Conservation (phyloP, 257 asterid genomes). For the Fraxinus pennsylvanica region DNA sequence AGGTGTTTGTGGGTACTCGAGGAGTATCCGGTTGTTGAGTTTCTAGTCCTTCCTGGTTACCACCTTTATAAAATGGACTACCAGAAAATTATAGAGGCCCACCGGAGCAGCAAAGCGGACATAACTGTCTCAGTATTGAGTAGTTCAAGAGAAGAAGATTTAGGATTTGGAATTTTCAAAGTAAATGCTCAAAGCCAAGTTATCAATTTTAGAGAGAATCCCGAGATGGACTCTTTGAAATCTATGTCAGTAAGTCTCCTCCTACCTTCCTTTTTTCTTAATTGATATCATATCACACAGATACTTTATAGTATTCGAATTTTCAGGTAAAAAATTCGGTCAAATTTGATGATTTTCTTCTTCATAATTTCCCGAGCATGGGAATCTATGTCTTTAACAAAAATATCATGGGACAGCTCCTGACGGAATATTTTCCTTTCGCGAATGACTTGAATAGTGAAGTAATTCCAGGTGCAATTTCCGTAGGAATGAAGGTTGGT, state of each 20-base stretch:
- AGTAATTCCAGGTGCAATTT: constrained; percentile 73
- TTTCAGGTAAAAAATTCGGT: constrained; percentile 40
- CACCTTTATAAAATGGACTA: constrained; percentile 89
- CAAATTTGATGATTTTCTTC: constrained; percentile 11
- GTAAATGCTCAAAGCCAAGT: constrained; percentile 49
- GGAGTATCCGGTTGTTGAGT: constrained; percentile 57
- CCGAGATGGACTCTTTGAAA: constrained; percentile 12
- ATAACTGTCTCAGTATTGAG: constrained; percentile 57
- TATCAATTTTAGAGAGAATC: constrained; percentile 42
- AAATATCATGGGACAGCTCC: constrained; percentile 66
- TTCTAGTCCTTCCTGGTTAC: constrained; percentile 82
- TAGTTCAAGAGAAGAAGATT: constrained; percentile 33
- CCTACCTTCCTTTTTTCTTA: neutral
- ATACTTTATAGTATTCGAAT: constrained; percentile 3
- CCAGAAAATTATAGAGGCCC: constrained; percentile 57
- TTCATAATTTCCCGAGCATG: constrained; percentile 51
- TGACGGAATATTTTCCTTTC: constrained; percentile 57
- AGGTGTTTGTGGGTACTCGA: constrained; percentile 77
- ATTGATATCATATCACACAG: too few species aligned
- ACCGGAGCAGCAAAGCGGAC: constrained; percentile 45
- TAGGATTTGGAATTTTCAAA: constrained; percentile 54
- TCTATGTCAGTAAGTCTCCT: constrained; percentile 29
- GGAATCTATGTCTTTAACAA: constrained; percentile 74
- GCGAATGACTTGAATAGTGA: constrained; percentile 66
- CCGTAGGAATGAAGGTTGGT: constrained; percentile 79